Base-by-base conservation (phyloP, 305 asterid genomes). In the Lippia alba region DNA sequence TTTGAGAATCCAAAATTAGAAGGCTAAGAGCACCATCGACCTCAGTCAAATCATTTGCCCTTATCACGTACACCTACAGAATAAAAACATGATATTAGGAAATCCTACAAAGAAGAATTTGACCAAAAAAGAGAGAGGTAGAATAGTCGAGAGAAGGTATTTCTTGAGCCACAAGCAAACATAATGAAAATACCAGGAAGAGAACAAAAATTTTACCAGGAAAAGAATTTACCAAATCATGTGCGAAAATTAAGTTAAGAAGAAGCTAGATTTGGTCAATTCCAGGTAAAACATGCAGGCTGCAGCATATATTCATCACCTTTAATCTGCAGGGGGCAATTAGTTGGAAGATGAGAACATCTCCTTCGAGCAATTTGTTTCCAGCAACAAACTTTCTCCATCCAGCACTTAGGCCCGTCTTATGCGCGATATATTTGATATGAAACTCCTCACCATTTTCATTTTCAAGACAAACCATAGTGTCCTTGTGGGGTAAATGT, bases 401-500 rank as follows among this genome's bases (percentile, higher is more conserved):
- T 55, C 99, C 99, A 15, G 97, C 99, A 79, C 99, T 94, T 20
- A 94, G 84, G 61, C 99, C 99, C 0, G 99, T 88, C 87, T 91
- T 91, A 69, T 86, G 83, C 33, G 96, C 86, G 70, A 94, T 85
- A 75, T 94, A 94, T 59, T 94, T 94, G 46, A 91, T 75, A 36
- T 77, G 87, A 72, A 74, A 94, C 76, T 83, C 88, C 62, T 89
- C 96, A 16, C 89, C 91, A 59, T 50, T 79, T 80, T 89, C 99
- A 73, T 82, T 67, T 73, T 89, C 97, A 66, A 94, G 81, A 62
- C 79, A 61, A 50, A 90, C 86, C 46, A 44, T 64, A 50, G 85
- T 64, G 76, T 94, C 99, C 76, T 71, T 79, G 66, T 70, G 78
- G 4, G 99, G 97, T 61, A 94, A 80, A 78, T 87, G 87, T n/a